A percentile compares a stretch with the other conserved stretches of the same genome.
Conservation (phyloP, 2,329 filamentous ascomycete genomes). For the Monilinia vaccinii-corymbosi region DNA sequence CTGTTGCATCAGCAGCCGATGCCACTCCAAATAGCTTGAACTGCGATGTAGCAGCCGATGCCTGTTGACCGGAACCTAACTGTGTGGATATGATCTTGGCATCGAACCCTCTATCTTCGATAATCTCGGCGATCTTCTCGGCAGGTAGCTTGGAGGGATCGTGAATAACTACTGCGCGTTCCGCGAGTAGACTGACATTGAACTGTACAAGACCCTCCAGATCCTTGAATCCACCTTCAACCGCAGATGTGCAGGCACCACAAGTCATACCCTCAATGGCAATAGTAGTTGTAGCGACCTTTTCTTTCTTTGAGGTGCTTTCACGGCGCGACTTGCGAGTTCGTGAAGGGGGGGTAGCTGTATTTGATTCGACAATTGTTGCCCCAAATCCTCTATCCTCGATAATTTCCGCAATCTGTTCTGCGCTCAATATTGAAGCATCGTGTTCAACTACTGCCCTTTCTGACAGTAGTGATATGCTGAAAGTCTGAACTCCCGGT, state of each 20-base stretch:
- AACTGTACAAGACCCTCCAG: slow-evolving; percentile 76
- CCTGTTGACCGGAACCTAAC: slow-evolving; percentile 44
- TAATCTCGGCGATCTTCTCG: slow-evolving; percentile 68
- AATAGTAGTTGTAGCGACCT: slow-evolving; percentile 66
- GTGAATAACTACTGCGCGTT: slow-evolving; percentile 82
- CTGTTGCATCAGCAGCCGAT: slow-evolving; percentile 61
- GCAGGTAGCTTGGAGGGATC: slow-evolving; percentile 61
- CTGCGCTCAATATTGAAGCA: slow-evolving; percentile 40
- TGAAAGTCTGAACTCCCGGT: slow-evolving; percentile 64
- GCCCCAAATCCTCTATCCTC: slow-evolving; percentile 74
- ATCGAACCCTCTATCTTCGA: slow-evolving; percentile 87
- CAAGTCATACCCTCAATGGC: slow-evolving; percentile 97
- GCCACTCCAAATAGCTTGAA: slow-evolving; percentile 78
- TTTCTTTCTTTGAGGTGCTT: slow-evolving; percentile 23
- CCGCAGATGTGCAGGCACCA: slow-evolving; percentile 86
- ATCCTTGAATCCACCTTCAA: slow-evolving; percentile 72
- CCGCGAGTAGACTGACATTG: slow-evolving; percentile 89
- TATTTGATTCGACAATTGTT: slow-evolving; percentile 62
- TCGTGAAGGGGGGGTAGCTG: slow-evolving; percentile 31
- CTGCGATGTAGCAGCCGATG: slow-evolving; percentile 54
- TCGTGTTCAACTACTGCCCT: slow-evolving; percentile 81
- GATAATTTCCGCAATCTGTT: slow-evolving; percentile 48
- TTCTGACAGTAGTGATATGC: slow-evolving; percentile 75
- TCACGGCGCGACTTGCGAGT: slow-evolving; percentile 28
- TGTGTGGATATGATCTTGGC: slow-evolving; percentile 73